Base-by-base conservation (phyloP, 108 stramenopile genomes). In the Skeletonema potamos region DNA sequence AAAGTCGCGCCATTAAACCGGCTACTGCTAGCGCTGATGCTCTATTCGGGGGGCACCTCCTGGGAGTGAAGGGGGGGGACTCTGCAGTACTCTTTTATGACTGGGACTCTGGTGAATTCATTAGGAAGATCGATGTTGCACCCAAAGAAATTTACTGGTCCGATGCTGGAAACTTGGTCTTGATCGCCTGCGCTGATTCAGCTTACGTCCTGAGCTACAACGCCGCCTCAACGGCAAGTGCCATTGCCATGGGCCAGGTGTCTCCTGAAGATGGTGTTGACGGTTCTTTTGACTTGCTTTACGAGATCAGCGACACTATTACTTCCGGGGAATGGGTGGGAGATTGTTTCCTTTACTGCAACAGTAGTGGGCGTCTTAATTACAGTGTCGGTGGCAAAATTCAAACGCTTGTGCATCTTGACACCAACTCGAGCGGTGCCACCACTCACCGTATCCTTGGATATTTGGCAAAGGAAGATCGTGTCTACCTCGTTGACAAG, bases 351-450 rank as follows among this genome's bases (percentile, higher is more conserved):
- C 94, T 99, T 58, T 99, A 92, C 89, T 91, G 96, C 62, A 98
- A 96, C 84, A 82, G 83, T 64, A 75, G 73, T 15, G 92, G 90
- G 26, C 89, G 96, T 32, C 91, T 99, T 60, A 96, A 96, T 72
- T 99, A 99, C 87, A 96, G 93, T 73, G 97, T 99, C 51, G 99
- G 98, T 58, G 98, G 99, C 15, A 91, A 98, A 68, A 93, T 97
- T 58, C 96, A 99, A 85, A 99, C 97, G 7, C 84, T 99, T 12
- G 92, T 96, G 6, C 97, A 98, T 82, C 90, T 99, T 48, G 96
- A 95, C 62, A 92, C 93, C 46, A 81, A 82, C 27, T 78, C 91
- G 9, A 91, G 87, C 63, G 94, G 94, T 32, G 63, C 87, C 33
- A 83, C 88, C 11, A 81, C 86, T 72, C 93, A 96, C 75, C 82